Conservation (phyloP, 2,329 filamentous ascomycete genomes). For the Cercospora zeina region DNA sequence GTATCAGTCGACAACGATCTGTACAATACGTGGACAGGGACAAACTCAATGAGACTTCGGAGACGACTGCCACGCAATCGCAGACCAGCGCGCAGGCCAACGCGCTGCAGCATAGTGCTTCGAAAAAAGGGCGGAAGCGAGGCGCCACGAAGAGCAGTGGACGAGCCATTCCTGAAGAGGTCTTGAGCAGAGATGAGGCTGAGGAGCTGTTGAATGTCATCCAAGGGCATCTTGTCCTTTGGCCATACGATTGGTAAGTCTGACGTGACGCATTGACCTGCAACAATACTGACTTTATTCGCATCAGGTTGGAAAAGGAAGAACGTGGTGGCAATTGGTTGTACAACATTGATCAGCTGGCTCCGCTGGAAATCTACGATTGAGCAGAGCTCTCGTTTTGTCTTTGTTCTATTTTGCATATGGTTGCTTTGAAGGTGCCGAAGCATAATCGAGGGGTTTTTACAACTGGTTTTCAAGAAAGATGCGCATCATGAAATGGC, state of each 20-base stretch:
- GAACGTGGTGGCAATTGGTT: conserved; percentile 95
- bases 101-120: conserved; percentile 37
- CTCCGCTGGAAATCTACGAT: conserved; percentile 88
- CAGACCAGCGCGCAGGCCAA: conserved; percentile 12
- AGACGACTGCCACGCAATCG: conserved; percentile 37
- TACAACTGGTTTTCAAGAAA: not conserved
- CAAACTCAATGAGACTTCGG: conserved; percentile 31
- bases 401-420: conserved; percentile 1
- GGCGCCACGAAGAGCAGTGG: conserved; percentile 69
- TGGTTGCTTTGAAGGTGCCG: not conserved
- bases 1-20: conserved; percentile 37
- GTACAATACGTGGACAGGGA: conserved; percentile 38
- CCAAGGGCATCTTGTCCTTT: conserved; percentile 85
- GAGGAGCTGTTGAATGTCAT: conserved; percentile 78
- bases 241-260: conserved; percentile 84
- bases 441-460: not conserved
- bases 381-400: conserved; percentile 20
- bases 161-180: conserved; percentile 67
- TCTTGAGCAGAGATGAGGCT: conserved; percentile 72
- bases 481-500: not conserved
- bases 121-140: conserved; percentile 63
- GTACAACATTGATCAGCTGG: conserved; percentile 93
- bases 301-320: conserved; percentile 72
- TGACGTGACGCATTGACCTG: not conserved
- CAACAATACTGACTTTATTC: conserved; percentile 21